Evolutionary conservation across 2,329 filamentous ascomycete species (phyloP), one percentile per base, ranked within the genome.

Genomic region (Trichoderma polysporum): DNA sequence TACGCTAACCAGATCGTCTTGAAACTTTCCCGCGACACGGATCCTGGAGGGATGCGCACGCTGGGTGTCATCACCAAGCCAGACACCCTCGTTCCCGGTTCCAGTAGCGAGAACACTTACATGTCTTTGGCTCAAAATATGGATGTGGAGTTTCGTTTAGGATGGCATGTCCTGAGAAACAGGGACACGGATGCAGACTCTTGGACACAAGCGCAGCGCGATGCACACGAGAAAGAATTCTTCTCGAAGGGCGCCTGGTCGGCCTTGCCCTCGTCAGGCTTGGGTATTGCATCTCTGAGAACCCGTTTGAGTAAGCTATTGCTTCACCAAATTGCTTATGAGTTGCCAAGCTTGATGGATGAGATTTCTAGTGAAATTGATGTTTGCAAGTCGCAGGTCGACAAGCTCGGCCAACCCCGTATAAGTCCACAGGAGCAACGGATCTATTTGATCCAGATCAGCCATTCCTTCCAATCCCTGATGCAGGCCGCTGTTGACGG

Each of bases 61-160:
- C 72, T 88, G 0, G 85, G 85, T 2, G 80, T 88, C 66, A 83
- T 88, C 68, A 88, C 86, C 0, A 88, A 88, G 72, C 85, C 85
- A 0, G 85, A 88, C 58, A 75, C 73, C 0, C 63, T 76, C 9
- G 47, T 67, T 27, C 27, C 54, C 0, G 73, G 69, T 1, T 83
- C 83, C 0, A 76, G 75, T 0, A 79, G 75, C 29, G 82, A 85
- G 68, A 63, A 59, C 0, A 66, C 71, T 3, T 85, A 78, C 56
- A 52, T 82, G 1, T 73, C 75, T 0, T 75, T 86, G 0, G 83
- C 82, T 0, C 71, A 73, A 31, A 86, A 86, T 62, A 69, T 78
- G 2, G 79, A 85, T 10, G 77, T 84, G 0, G 72, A 79, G 4
- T 82, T 87, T 22, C 73, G 77, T 0, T 80, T 86, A 0, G 84